Evolutionary conservation across 305 asterid genomes (phyloP).

Genomic region (Fraxinus angustifolia): DNA sequence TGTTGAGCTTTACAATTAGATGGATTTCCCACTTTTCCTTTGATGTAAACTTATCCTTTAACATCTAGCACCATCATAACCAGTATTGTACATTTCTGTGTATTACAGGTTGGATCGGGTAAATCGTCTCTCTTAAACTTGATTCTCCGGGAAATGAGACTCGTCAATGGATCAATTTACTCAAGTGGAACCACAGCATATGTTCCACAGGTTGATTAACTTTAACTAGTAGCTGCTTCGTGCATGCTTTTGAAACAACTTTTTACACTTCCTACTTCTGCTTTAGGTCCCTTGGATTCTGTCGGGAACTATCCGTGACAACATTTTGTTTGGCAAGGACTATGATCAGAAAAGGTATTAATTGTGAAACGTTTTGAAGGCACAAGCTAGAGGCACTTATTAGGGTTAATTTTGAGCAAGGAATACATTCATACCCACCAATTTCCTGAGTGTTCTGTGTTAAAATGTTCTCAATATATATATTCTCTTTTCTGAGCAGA

Average conservation of each 20-base stretch:
- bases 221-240: constrained; percentile 14
- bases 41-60: not conserved
- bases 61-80: not conserved
- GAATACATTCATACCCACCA: not conserved
- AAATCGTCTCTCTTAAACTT: constrained; percentile 81
- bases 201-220: constrained; percentile 77
- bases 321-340: constrained; percentile 76
- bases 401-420: constrained; percentile 8
- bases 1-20: not conserved
- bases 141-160: constrained; percentile 72
- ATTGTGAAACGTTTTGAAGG: constrained; percentile 1
- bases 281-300: constrained; percentile 87
- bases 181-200: constrained; percentile 63
- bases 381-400: not conserved
- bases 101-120: constrained; percentile 89
- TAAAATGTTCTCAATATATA: not conserved
- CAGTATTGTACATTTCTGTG: not conserved
- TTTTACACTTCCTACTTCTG: constrained; percentile 21
- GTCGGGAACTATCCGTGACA: constrained; percentile 92
- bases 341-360: constrained; percentile 62
- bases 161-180: constrained; percentile 55
- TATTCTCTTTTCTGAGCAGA: constrained; percentile 39
- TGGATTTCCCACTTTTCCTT: not conserved
- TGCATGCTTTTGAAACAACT: constrained; percentile 7
- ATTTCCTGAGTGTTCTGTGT: not conserved